phyloP scores from a whole-genome alignment of 2,329 filamentous ascomycete genomes.

The Paraphaeosphaeria sporulosa region DNA sequence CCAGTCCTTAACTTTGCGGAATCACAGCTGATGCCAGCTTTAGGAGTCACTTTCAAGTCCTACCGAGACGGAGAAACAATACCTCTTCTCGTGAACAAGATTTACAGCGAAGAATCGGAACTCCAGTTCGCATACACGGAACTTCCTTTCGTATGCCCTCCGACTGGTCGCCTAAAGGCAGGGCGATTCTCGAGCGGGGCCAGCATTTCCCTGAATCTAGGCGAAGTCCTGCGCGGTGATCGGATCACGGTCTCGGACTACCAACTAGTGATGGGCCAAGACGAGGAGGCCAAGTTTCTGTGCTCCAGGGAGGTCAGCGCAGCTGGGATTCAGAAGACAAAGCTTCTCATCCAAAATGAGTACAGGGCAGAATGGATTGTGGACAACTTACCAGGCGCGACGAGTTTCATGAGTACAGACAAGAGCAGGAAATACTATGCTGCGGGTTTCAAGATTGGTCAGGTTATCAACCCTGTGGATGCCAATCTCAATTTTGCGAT shows the following conservation, averaged over 20 bases:
- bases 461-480: constrained; percentile 69
- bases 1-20: neutral
- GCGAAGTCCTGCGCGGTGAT: constrained; percentile 86
- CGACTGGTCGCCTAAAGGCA: constrained; percentile 70
- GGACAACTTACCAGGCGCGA: constrained; percentile 88
- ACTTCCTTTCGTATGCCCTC: constrained; percentile 85
- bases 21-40: neutral
- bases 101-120: constrained; percentile 87
- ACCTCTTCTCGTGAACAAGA: constrained; percentile 89
- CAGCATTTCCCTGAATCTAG: constrained; percentile 81
- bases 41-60: constrained; percentile 83
- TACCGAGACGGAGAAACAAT: constrained; percentile 80
- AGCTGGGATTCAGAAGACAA: constrained; percentile 71
- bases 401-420: constrained; percentile 86
- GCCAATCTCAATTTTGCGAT: constrained; percentile 74
- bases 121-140: constrained; percentile 93
- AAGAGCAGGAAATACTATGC: constrained; percentile 88
- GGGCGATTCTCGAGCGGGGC: constrained; percentile 77
- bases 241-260: constrained; percentile 86
- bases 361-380: constrained; percentile 95
- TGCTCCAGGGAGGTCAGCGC: constrained; percentile 73
- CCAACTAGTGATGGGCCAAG: constrained; percentile 77
- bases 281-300: constrained; percentile 75
- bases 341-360: constrained; percentile 75
- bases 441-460: constrained; percentile 87